phyloP scores from a whole-genome alignment of 2,329 filamentous ascomycete species.

The Plenodomus tracheiphilus region DNA sequence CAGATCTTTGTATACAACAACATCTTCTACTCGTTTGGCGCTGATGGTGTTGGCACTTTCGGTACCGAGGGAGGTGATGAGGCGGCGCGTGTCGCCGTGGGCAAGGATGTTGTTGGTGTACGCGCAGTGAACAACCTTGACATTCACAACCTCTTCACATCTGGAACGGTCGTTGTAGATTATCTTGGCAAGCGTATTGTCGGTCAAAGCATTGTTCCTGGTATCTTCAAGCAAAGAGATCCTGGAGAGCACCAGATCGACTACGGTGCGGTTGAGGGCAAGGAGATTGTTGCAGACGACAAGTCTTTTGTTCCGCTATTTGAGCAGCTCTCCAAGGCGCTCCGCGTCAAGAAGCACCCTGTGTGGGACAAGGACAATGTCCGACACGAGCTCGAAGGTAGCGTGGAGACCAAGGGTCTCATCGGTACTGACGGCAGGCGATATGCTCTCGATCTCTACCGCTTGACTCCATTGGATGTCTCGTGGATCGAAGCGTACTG shows the following conservation, averaged over 20 bases:
- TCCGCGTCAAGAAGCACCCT: conserved; percentile 90
- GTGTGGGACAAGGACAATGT: conserved; percentile 98
- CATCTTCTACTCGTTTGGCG: conserved; percentile 98
- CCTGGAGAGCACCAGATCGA: conserved; percentile 98
- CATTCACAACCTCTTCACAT: conserved; percentile 90
- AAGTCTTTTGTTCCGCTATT: conserved; percentile 84
- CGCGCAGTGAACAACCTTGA: conserved; percentile 96
- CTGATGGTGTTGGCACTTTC: conserved; percentile 96
- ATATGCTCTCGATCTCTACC: conserved; percentile 96
- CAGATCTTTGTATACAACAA: conserved; percentile 99
- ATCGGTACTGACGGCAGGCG: conserved; percentile 94
- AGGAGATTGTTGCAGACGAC: conserved; percentile 90
- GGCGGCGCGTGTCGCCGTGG: conserved; percentile 91
- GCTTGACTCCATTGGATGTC: conserved; percentile 89
- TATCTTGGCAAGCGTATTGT: conserved; percentile 97
- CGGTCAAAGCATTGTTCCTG: conserved; percentile 95
- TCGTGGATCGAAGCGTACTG: conserved; percentile 82
- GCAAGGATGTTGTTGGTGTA: conserved; percentile 94
- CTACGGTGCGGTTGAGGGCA: conserved; percentile 96
- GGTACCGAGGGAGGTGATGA: conserved; percentile 95
- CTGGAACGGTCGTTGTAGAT: conserved; percentile 93
- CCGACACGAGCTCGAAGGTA: conserved; percentile 88
- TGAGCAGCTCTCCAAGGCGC: conserved; percentile 84
- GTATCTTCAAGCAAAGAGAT: conserved; percentile 98
- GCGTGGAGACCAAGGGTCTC: conserved; percentile 97